phyloP scores from a whole-genome alignment of 2,329 filamentous ascomycete species.

The Fusarium sp. region DNA sequence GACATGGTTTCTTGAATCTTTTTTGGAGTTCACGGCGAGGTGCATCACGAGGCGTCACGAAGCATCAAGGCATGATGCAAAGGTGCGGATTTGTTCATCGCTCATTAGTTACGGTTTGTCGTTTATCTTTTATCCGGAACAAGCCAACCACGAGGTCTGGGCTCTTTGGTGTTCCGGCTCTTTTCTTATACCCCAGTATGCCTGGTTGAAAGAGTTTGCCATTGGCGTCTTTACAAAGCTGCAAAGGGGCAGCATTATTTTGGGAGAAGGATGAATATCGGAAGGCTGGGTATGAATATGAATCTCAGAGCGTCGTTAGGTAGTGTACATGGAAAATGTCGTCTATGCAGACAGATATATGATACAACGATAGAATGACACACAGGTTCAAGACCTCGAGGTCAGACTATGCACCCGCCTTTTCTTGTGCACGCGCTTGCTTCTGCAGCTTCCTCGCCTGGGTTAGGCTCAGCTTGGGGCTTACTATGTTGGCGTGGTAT shows the following conservation, averaged over 20 bases:
- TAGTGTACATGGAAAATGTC: conserved; percentile 35
- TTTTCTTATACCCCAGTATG: conserved; percentile 34
- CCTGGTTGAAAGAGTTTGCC: conserved; percentile 14
- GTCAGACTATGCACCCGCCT: conserved; percentile 44
- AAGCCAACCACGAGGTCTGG: conserved; percentile 8
- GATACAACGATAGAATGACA: conserved; percentile 17
- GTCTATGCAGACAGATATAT: conserved; percentile 26
- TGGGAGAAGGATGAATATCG: conserved; percentile 14
- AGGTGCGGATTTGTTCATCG: conserved; percentile 25
- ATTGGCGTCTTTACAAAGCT: conserved; percentile 30
- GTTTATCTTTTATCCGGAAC: conserved; percentile 16
- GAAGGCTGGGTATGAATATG: conserved; percentile 14
- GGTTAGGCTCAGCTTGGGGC: conserved; percentile 69
- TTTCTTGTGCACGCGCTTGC: conserved; percentile 64
- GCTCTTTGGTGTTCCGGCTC: conserved; percentile 22
- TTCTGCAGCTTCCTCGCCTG: conserved; percentile 78
- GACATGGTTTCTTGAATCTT: conserved; percentile 13
- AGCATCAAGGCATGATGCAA: conserved; percentile 38
- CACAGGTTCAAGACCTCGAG: not conserved
- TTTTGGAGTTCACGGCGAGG: conserved; percentile 38
- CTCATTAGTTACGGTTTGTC: conserved; percentile 13
- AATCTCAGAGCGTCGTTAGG: conserved; percentile 25
- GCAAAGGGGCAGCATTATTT: conserved; percentile 19
- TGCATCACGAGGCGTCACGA: conserved; percentile 41
- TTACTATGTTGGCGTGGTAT: conserved; percentile 61